Percentiles rank a stretch among this genome's conserved stretches.
phyloP scores from a whole-genome alignment of 1,284 basidiomycete species.

The Inonotus hispidus region DNA sequence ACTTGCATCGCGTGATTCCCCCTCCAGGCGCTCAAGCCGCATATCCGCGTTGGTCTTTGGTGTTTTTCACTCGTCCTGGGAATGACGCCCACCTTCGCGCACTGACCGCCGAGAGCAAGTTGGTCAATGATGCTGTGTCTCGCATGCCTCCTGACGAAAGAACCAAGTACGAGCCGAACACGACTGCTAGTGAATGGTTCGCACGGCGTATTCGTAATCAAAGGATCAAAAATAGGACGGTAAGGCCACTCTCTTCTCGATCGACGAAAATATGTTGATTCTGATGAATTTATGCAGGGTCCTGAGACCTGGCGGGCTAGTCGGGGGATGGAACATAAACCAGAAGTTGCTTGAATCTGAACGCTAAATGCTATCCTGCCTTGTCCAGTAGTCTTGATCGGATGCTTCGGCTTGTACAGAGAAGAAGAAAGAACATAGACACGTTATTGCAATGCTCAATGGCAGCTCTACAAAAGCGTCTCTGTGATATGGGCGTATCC shows the following conservation, averaged over 20 bases:
- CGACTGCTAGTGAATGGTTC: constrained; percentile 48
- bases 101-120: constrained; percentile 41
- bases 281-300: neutral
- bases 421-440: too few relatives aligned
- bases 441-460: too few relatives aligned
- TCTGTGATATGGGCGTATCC: too few relatives aligned
- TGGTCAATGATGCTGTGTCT: neutral
- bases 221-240: constrained; percentile 40
- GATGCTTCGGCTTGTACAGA: too few relatives aligned
- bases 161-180: constrained; percentile 17
- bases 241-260: constrained; percentile 20
- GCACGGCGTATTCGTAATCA: constrained; percentile 40
- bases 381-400: too few relatives aligned
- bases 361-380: too few relatives aligned
- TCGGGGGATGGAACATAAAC: constrained; percentile 15
- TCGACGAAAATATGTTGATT: neutral
- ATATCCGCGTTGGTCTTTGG: constrained; percentile 51
- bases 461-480: too few relatives aligned
- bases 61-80: constrained; percentile 58
- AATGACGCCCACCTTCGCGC: constrained; percentile 43
- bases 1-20: constrained; percentile 46
- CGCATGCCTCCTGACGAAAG: neutral
- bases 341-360: neutral
- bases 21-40: constrained; percentile 42
- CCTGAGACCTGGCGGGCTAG: constrained; percentile 15